Evolutionary conservation across 495 filamentous ascomycete genomes (phyloP), one percentile per base, ranked within the genome.

Genomic region (Aspergillus sclerotioniger): DNA sequence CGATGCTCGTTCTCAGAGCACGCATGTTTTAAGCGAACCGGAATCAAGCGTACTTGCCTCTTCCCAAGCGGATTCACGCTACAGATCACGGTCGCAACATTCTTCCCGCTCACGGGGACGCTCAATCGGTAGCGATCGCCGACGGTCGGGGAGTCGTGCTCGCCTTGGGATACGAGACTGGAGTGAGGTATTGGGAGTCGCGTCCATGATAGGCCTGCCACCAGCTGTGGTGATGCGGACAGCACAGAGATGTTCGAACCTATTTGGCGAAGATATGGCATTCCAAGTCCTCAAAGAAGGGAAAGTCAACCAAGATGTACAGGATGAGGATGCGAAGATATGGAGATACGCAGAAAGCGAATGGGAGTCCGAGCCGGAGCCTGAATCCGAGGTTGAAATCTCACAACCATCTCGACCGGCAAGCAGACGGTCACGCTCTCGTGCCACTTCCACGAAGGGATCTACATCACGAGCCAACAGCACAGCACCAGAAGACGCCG

Each of bases 141-240:
- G 45, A 50, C 28, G 54, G n/a, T 55, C 58, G 31, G 57, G 46
- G 7, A 69, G 29, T 44, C 55, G 67, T 29, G 20, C 48, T 12
- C 54, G 63, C 39, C 59, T 81, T 55, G 79, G 72, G 3, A 71
- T 85, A 6, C 82, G 89, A 2, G 88, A 93, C 68, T 96, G 91
- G 91, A 86, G 86, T 44, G 88, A 92, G 54, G 80, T 94, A 1
- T 68, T 95, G 31, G 88, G 88, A 8, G 72, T 90, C 0, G 91
- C 91, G 19, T 80, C 88, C 0, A 77, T 92, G 57, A 81, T 77
- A 1, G 90, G 87, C 0, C 88, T 89, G 67, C 72, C 86, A 0
- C 63, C 79, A 1, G 65, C 68, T 5, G 87, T 84, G 6, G 75
- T 96, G 8, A 78, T 81, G 43, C 80, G 88, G 48, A 79, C 90